phyloP scores from a whole-genome alignment of 73 alveolate genomes.

The Paramecium tetraurelia region DNA sequence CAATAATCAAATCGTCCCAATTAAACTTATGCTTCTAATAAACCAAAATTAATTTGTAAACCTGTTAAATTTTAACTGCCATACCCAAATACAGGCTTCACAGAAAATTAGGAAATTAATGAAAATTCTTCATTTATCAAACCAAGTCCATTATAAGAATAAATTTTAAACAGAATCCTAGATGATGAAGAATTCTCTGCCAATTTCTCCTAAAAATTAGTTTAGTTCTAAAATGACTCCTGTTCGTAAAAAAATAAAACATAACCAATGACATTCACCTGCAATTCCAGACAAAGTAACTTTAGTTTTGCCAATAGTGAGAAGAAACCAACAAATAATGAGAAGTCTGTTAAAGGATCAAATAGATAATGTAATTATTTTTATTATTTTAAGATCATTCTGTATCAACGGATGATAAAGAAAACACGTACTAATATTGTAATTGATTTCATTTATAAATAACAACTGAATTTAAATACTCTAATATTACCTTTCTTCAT shows the following conservation, averaged over 20 bases:
- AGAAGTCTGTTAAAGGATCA: background rate
- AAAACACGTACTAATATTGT: background rate
- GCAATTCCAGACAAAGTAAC: background rate
- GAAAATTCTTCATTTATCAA: background rate
- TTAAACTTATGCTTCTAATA: background rate
- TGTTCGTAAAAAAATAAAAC: background rate
- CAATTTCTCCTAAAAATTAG: background rate
- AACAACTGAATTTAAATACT: background rate
- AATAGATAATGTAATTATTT: background rate
- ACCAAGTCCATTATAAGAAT: background rate
- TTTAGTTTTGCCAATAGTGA: slow-evolving; percentile 42
- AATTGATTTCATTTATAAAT: background rate
- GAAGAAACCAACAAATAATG: background rate
- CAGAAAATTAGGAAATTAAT: background rate
- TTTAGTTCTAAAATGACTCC: background rate
- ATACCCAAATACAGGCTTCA: background rate
- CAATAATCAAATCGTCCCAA: background rate
- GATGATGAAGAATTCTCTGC: slow-evolving; percentile 36
- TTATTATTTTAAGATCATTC: background rate
- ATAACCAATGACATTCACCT: background rate
- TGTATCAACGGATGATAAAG: background rate
- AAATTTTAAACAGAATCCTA: background rate
- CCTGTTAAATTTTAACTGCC: background rate
- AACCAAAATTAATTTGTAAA: background rate
- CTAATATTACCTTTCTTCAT: background rate